phyloP scores from a whole-genome alignment of 164 flowering plant species.

The Vitis labrusca region DNA sequence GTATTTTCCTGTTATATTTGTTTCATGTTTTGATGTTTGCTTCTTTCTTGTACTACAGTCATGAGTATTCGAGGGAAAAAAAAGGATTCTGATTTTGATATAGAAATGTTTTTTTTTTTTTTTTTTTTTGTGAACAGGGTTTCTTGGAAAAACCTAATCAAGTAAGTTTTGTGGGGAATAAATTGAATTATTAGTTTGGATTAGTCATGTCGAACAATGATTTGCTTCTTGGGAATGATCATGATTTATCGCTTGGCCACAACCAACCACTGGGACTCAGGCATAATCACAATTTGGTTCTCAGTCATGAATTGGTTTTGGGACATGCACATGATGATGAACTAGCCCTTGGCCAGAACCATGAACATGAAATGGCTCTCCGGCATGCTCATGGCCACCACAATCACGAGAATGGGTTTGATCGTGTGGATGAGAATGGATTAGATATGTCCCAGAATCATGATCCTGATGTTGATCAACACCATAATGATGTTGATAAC shows the following conservation, averaged over 20 bases:
- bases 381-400: conserved; percentile 2
- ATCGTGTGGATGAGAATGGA: conserved; percentile 9
- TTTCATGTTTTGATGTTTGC: not conserved
- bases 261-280: conserved; percentile 11
- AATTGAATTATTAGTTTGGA: not conserved
- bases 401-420: not conserved
- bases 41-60: not conserved
- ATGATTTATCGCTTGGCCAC: conserved; percentile 7
- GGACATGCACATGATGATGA: conserved; percentile 15
- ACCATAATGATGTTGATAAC: conserved; percentile 10
- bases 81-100: too few relatives aligned
- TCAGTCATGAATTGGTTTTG: conserved; percentile 18
- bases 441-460: conserved; percentile 12
- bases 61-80: not conserved
- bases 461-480: conserved; percentile 14
- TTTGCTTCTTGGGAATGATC: conserved; percentile 23
- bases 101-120: not conserved
- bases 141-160: not conserved
- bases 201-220: conserved; percentile 26
- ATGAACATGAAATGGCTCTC: conserved; percentile 4
- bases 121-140: not conserved
- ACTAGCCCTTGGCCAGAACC: not conserved
- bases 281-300: conserved; percentile 21
- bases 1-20: not conserved
- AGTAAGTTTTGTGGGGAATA: not conserved